Evolutionary conservation across 192 early-diverging fungal genomes (phyloP).

Genomic region (Backusella westeae): DNA sequence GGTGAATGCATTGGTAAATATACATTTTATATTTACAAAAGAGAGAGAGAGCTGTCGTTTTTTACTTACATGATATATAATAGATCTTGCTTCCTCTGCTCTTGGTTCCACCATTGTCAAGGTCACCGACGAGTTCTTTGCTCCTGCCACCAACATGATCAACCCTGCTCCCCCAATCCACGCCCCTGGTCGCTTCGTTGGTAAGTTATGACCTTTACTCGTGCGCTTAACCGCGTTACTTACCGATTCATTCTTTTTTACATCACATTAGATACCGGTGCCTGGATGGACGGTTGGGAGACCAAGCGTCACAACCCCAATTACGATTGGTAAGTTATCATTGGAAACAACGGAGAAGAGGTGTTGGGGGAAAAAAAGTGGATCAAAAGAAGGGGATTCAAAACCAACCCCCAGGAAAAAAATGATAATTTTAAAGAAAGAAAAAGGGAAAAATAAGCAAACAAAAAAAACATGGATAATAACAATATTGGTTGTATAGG

Average conservation of each 20-base stretch:
- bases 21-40: background rate
- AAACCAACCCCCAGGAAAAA: background rate
- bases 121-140: slow-evolving; percentile 92
- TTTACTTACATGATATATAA: background rate
- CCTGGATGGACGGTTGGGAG: slow-evolving; percentile 93
- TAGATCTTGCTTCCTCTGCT: slow-evolving; percentile 76
- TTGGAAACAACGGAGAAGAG: background rate
- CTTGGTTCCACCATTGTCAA: slow-evolving; percentile 74
- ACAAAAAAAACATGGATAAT: background rate
- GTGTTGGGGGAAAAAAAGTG: background rate
- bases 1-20: slow-evolving; percentile 19
- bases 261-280: slow-evolving; percentile 50
- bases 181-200: slow-evolving; percentile 50
- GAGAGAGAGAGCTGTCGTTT: background rate
- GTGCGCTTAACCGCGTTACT: background rate
- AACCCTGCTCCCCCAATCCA: slow-evolving; percentile 68
- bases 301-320: slow-evolving; percentile 83
- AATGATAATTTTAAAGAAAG: too few species aligned
- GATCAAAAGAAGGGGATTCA: background rate
- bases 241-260: slow-evolving; percentile 29
- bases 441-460: background rate
- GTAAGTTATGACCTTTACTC: slow-evolving; percentile 34
- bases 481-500: slow-evolving; percentile 11
- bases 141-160: slow-evolving; percentile 80
- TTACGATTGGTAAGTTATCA: slow-evolving; percentile 71